Evolutionary conservation across 768 basidiomycete genomes (phyloP), one percentile per base, ranked within the genome.

Genomic region (Agrocybe pediades): DNA sequence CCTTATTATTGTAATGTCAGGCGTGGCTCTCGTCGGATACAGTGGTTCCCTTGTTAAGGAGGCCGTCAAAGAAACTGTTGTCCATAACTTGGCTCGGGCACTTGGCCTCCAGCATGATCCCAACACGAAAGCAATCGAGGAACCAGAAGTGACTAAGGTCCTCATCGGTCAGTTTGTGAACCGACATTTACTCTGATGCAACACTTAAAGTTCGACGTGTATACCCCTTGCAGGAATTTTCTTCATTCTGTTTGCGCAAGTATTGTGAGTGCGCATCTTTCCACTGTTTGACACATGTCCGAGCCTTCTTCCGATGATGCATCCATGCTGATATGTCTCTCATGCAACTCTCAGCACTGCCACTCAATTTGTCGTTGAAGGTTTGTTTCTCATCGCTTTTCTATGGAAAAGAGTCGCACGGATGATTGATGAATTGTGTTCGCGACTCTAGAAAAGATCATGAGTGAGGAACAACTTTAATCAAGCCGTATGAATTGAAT

Each of bases 181-280:
- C 57, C 61, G 55, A 56, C 30, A 15, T 36, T 36, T 36, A 11
- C 24, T 36, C 39, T 51, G 45, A 55, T 51, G 30, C 19, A 24
- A 48, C 45, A 25, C 46, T 47, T 55, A 44, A 43, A 61, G 40
- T 68, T 54, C 53, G 36, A 54, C 54, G 54, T 19, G 26, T 47
- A 40, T 54, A 19, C 49, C 49, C 45, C 46, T 27, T 54, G 24
- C 53, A 91, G 95, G 96, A 50, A 86, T 98, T 26, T 84, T 92
- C 68, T 88, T 99, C 68, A 81, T 98, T 50, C 73, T 97, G 24
- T 94, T 97, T 67, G 96, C 96, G 21, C 96, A 98, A 71, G 71
- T 97, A 58, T 98, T 98, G 91, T 93, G 68, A 78, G 88, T 56
- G 27, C 59, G 42, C 54, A 55, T 59, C 43, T 51, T 48, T 53